Evolutionary conservation across 305 asterid genomes (phyloP).

Genomic region (Rubia tinctorum): DNA sequence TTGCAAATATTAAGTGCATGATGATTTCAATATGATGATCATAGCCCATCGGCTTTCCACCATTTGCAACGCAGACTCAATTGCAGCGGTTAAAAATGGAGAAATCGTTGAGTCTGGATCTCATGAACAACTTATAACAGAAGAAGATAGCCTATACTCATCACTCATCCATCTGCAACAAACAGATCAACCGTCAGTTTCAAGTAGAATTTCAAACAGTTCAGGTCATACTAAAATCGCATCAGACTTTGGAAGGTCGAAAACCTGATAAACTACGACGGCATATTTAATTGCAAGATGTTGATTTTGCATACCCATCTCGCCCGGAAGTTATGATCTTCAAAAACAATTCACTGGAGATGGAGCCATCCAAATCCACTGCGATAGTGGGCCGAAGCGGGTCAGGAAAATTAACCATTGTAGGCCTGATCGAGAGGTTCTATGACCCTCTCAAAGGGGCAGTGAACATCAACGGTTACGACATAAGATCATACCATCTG

Average conservation of each 20-base stretch:
- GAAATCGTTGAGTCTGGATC: slow-evolving; percentile 68
- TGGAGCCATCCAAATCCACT: slow-evolving; percentile 69
- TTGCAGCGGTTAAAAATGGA: slow-evolving; percentile 67
- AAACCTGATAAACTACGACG: slow-evolving; percentile 52
- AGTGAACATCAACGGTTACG: slow-evolving; percentile 72
- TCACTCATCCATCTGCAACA: slow-evolving; percentile 66
- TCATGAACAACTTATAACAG: slow-evolving; percentile 53
- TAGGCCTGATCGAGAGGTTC: slow-evolving; percentile 72
- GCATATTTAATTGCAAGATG: slow-evolving; percentile 47
- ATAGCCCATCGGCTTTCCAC: slow-evolving; percentile 97
- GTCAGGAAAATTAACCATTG: slow-evolving; percentile 76
- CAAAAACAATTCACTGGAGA: slow-evolving; percentile 49
- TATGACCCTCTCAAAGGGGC: slow-evolving; percentile 65
- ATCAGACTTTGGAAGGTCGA: slow-evolving; percentile 36
- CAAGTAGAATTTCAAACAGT: slow-evolving; percentile 25
- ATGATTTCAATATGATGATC: too few relatives aligned
- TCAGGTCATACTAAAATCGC: slow-evolving; percentile 37
- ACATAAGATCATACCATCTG: slow-evolving; percentile 55
- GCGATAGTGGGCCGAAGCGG: slow-evolving; percentile 93
- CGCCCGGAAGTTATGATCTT: slow-evolving; percentile 59
- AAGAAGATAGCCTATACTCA: slow-evolving; percentile 52
- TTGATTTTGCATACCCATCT: slow-evolving; percentile 75
- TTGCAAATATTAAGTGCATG: too few relatives aligned
- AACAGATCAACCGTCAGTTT: slow-evolving; percentile 18
- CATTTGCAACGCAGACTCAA: slow-evolving; percentile 68